These are phyloP conservation scores for Thermoascus crustaceus DNA, from an alignment of 2,329 filamentous ascomycete genomes.

Conservation along the genomic window DNA sequence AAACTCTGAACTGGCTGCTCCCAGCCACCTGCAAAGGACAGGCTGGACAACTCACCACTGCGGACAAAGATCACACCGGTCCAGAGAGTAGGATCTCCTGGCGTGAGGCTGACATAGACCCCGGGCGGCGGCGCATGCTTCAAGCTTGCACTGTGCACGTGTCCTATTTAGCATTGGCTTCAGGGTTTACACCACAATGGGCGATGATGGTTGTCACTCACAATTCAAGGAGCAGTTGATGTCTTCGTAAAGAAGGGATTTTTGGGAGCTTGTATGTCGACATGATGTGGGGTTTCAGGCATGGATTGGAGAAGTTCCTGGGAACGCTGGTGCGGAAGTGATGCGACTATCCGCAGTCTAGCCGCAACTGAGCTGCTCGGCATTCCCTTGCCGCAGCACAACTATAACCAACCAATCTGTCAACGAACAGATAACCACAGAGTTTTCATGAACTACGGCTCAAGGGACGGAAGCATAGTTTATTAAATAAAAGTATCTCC, in stretches of 20 bases:
- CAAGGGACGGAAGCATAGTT: too few relatives aligned
- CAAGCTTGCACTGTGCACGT: constrained; percentile 58
- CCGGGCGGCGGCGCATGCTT: constrained; percentile 77
- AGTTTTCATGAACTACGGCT: too few relatives aligned
- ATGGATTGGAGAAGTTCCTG: constrained; percentile 1
- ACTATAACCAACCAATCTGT: too few relatives aligned
- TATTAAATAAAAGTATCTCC: too few relatives aligned
- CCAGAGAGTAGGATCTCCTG: constrained; percentile 75
- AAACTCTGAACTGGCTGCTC: too few relatives aligned
- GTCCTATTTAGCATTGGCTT: constrained; percentile 10
- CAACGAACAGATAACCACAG: too few relatives aligned
- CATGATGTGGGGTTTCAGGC: constrained; percentile 14
- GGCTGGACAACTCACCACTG: constrained; percentile 52
- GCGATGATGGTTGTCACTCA: constrained; percentile 37
- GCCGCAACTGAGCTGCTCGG: too few relatives aligned
- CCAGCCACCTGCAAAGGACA: neutral
- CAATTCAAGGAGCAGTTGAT: constrained; percentile 77
- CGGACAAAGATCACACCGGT: constrained; percentile 86
- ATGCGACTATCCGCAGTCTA: too few relatives aligned
- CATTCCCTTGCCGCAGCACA: too few relatives aligned
- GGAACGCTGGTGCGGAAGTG: too few relatives aligned
- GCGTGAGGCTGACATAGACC: constrained; percentile 76
- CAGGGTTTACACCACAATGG: neutral
- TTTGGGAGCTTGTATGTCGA: constrained; percentile 30
- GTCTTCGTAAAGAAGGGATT: constrained; percentile 53